A percentile compares a stretch with the other conserved stretches of the same genome.
These are phyloP conservation scores for Epichloe uncinata DNA, from an alignment of 2,329 filamentous ascomycete species.

Conservation along the genomic window DNA sequence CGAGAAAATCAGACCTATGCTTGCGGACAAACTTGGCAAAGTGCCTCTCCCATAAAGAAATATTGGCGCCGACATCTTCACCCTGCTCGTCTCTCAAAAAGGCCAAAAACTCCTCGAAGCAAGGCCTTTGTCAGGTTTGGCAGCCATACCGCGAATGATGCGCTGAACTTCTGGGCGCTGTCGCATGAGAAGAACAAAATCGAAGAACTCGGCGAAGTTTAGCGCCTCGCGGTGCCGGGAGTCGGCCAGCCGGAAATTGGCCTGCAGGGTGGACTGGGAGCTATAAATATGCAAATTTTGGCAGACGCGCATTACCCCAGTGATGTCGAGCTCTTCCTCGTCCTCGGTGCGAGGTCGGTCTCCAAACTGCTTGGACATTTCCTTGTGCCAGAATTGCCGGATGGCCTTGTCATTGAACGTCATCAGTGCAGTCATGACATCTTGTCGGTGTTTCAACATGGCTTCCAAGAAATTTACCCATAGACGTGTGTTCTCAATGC, in stretches of 20 bases:
- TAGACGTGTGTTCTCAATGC: slow-evolving; percentile 54
- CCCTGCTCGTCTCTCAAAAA: slow-evolving; percentile 66
- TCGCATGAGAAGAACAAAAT: slow-evolving; percentile 73
- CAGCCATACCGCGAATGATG: slow-evolving; percentile 53
- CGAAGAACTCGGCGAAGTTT: slow-evolving; percentile 68
- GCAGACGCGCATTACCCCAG: slow-evolving; percentile 71
- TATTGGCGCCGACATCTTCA: slow-evolving; percentile 58
- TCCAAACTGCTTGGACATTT: slow-evolving; percentile 59
- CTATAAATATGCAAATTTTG: slow-evolving; percentile 87
- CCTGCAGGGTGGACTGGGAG: slow-evolving; percentile 57
- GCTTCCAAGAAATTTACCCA: slow-evolving; percentile 79
- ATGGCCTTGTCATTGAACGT: slow-evolving; percentile 75
- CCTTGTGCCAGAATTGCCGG: slow-evolving; percentile 70
- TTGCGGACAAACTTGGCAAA: slow-evolving; percentile 59
- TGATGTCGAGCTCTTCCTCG: slow-evolving; percentile 62
- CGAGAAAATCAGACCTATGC: slow-evolving; percentile 33
- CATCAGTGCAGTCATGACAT: slow-evolving; percentile 80
- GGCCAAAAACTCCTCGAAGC: slow-evolving; percentile 58
- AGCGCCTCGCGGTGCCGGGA: slow-evolving; percentile 50
- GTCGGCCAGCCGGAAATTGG: slow-evolving; percentile 64
- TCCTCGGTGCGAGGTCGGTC: slow-evolving; percentile 36
- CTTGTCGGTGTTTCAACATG: slow-evolving; percentile 74
- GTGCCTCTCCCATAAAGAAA: slow-evolving; percentile 52
- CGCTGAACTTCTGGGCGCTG: slow-evolving; percentile 66
- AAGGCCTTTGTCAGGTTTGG: slow-evolving; percentile 49